These are phyloP conservation scores for Chondrus crispus DNA, from an alignment of 23 red algal genomes.

Conservation along the genomic window DNA sequence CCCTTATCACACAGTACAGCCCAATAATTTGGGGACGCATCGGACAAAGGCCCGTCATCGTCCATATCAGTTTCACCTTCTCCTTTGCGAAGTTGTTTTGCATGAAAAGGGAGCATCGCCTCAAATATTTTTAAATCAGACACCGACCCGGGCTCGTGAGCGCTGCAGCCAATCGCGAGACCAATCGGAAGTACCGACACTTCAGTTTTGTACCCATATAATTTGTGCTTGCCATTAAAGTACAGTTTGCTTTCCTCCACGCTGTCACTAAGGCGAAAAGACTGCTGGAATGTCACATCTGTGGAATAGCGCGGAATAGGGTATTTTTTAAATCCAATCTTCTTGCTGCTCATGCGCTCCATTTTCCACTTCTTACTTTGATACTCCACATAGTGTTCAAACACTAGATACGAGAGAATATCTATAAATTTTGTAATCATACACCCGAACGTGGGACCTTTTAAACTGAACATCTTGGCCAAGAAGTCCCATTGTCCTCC, in stretches of 20 bases:
- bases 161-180: not conserved
- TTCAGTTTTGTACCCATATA: slow-evolving; percentile 2
- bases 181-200: not conserved
- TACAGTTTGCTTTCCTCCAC: not conserved
- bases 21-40: not conserved
- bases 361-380: not conserved
- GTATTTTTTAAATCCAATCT: not conserved
- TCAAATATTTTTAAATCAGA: not conserved
- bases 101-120: not conserved
- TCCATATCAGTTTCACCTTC: not conserved
- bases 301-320: not conserved
- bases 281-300: not conserved
- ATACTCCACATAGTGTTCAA: not conserved
- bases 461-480: not conserved
- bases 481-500: not conserved
- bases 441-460: not conserved
- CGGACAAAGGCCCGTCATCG: not conserved
- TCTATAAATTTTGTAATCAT: not conserved
- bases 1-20: not conserved
- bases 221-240: slow-evolving; percentile 7
- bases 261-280: not conserved
- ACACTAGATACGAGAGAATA: not conserved
- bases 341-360: not conserved
- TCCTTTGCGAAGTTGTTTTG: not conserved
- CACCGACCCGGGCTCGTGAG: slow-evolving; percentile 5